Percentiles rank a stretch among this genome's conserved stretches.
Evolutionary conservation across 352 stramenopile species (phyloP).

Genomic region (Phytophthora palmivora): DNA sequence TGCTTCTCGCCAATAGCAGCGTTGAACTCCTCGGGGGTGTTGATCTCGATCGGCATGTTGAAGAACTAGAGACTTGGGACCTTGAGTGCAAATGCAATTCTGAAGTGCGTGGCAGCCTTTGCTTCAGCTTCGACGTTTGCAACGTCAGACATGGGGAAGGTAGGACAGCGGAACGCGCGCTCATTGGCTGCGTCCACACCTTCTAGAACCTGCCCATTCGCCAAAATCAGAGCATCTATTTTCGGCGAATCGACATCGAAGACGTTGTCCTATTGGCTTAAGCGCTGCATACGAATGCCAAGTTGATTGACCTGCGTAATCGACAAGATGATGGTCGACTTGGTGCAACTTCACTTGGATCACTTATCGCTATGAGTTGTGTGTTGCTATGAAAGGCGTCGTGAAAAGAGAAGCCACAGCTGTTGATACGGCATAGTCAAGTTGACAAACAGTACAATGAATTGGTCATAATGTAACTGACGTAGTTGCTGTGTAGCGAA

Average conservation of each 20-base stretch:
- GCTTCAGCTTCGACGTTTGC: too few relatives aligned
- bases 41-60: too few relatives aligned
- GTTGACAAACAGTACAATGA: background rate
- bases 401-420: background rate
- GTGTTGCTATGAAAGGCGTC: background rate
- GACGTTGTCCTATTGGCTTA: background rate
- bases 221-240: background rate
- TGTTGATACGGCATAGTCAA: too few relatives aligned
- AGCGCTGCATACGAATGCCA: constrained; percentile 1
- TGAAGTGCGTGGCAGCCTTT: too few relatives aligned
- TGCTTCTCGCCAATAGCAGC: too few relatives aligned
- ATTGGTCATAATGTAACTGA: too few relatives aligned
- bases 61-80: too few relatives aligned
- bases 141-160: too few relatives aligned
- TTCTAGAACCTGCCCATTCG: constrained; percentile 1
- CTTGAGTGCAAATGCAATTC: too few relatives aligned
- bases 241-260: constrained; percentile 5
- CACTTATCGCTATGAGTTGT: background rate
- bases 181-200: constrained; percentile 20
- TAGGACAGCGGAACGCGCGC: constrained; percentile 21
- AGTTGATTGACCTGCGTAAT: constrained; percentile 8
- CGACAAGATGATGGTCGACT: constrained; percentile 13
- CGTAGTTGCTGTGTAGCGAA: too few relatives aligned
- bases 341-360: background rate
- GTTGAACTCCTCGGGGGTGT: too few relatives aligned